These are phyloP conservation scores for Arthroderma uncinatum DNA, from an alignment of 2,329 filamentous ascomycete species.

Conservation along the genomic window DNA sequence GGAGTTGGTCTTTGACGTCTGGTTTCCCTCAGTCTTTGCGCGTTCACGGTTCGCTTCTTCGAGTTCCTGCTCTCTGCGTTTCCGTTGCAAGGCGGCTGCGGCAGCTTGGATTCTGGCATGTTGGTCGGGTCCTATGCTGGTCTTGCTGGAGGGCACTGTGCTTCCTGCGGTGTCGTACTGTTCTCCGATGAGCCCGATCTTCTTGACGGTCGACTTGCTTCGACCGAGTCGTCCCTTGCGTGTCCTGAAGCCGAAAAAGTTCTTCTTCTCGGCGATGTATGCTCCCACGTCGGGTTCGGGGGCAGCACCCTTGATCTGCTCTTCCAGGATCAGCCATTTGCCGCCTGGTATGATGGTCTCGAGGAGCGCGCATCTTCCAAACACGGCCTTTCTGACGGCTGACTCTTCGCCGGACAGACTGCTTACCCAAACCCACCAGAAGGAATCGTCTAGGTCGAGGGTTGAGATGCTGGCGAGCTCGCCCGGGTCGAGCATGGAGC, in stretches of 20 bases:
- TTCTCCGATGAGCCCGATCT: slow-evolving; percentile 40
- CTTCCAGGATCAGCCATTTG: slow-evolving; percentile 89
- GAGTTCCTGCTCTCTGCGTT: slow-evolving; percentile 50
- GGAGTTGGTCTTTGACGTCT: slow-evolving; percentile 68
- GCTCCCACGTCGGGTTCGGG: slow-evolving; percentile 72
- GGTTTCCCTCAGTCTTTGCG: slow-evolving; percentile 45
- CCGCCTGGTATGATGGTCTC: slow-evolving; percentile 74
- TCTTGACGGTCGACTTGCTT: slow-evolving; percentile 59
- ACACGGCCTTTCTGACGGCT: slow-evolving; percentile 72
- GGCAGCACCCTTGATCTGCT: slow-evolving; percentile 87
- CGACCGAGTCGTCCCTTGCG: slow-evolving; percentile 58
- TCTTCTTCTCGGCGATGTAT: slow-evolving; percentile 91
- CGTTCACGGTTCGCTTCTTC: slow-evolving; percentile 42
- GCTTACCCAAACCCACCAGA: slow-evolving; percentile 99
- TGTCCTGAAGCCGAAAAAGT: slow-evolving; percentile 72
- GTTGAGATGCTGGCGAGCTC: slow-evolving; percentile 85
- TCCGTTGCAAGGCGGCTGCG: slow-evolving; percentile 68
- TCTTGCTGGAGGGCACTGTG: slow-evolving; percentile 55
- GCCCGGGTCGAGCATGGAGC: slow-evolving; percentile 66
- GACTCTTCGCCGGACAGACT: slow-evolving; percentile 89
- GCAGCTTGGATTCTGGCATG: slow-evolving; percentile 89
- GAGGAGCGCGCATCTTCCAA: slow-evolving; percentile 83
- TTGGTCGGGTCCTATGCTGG: slow-evolving; percentile 78
- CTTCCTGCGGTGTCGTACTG: slow-evolving; percentile 42
- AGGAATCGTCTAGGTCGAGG: slow-evolving; percentile 83